Evolutionary conservation across 2,329 filamentous ascomycete species (phyloP), one percentile per base, ranked within the genome.

Genomic region (Diplodia scrobiculata): DNA sequence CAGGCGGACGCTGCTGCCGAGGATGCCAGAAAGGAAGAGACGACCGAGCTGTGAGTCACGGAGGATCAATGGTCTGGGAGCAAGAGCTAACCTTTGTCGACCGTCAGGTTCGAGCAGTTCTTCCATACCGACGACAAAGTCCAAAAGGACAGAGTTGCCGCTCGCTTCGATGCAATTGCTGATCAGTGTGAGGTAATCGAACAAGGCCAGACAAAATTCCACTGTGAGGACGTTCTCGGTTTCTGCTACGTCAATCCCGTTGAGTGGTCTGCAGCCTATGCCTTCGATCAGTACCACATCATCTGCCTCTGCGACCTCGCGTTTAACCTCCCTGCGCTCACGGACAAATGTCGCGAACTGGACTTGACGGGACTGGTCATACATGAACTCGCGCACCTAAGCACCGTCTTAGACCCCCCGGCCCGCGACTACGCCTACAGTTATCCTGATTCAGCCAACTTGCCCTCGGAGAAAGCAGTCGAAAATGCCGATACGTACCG

Each of bases 321-420:
- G 5, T 14, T n/a, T 53, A 77, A 75, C 14, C 79, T 90, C 7
- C 79, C 84, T 0, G 79, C 80, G 1, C 66, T 85, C 34, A 77
- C 82, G 5, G 70, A 70, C 5, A 76, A 73, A 0, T 91, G 88
- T 79, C 86, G 89, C 72, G 82, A 72, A 1, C 86, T 89, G 76
- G 87, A 89, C 72, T 85, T 88, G 77, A 85, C 84, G 1, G 87
- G 83, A 7, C 89, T 87, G 13, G 82, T 82, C 29, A 74, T 90
- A 17, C 88, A 91, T 71, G 88, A 90, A 79, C 79, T 83, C 69
- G 88, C 87, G 7, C 88, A 90, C 72, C 80, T 83, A n/a, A 76
- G 82, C 73, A 81, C 77, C 76, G 80, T 83, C 10, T 47, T 21
- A 17, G n/a, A n/a, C 7, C 85, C 85, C 65, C 84, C 85, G 6